A percentile compares a stretch with the other conserved stretches of the same genome.
Evolutionary conservation across 139 green algal species (phyloP).

Genomic region (Chlorella sp.): DNA sequence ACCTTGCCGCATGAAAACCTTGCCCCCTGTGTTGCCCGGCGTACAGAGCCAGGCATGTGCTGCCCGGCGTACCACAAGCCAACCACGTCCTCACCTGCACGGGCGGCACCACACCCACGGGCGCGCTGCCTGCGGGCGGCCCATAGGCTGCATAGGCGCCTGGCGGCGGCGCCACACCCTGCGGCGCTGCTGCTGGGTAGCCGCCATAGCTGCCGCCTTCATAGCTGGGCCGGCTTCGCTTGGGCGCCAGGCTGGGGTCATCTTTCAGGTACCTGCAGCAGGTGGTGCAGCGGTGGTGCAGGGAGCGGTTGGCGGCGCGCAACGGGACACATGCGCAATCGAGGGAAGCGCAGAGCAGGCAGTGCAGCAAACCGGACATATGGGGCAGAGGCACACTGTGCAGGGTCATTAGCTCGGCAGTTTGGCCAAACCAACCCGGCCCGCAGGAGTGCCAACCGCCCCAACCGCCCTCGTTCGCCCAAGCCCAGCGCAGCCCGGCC

Average conservation of each 20-base stretch:
- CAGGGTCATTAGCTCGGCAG: too few relatives aligned
- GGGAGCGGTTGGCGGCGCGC: too few relatives aligned
- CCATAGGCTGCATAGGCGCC: slow-evolving; percentile 10
- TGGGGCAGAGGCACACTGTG: too few relatives aligned
- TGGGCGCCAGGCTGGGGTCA: slow-evolving; percentile 45
- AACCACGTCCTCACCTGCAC: not conserved
- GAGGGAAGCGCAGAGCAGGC: too few relatives aligned
- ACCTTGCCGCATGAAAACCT: too few relatives aligned
- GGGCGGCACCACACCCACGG: slow-evolving; percentile 1
- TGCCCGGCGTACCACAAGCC: too few relatives aligned
- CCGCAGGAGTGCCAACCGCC: too few relatives aligned
- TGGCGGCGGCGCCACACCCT: not conserved
- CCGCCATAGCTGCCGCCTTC: slow-evolving; percentile 11
- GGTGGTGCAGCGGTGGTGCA: not conserved
- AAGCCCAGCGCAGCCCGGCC: not conserved
- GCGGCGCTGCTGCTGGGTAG: not conserved
- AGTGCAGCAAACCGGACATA: too few relatives aligned
- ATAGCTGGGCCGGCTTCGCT: slow-evolving; percentile 43
- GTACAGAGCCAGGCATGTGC: too few relatives aligned
- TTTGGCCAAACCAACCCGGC: not conserved
- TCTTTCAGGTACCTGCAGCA: slow-evolving; percentile 79
- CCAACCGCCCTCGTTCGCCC: not conserved
- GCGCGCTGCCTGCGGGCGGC: slow-evolving; percentile 12
- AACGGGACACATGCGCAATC: too few relatives aligned
- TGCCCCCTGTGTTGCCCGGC: too few relatives aligned